Percentiles rank a stretch among this genome's conserved stretches.
phyloP scores from a whole-genome alignment of 2,329 filamentous ascomycete species.

The Pezicula neosporulosa region DNA sequence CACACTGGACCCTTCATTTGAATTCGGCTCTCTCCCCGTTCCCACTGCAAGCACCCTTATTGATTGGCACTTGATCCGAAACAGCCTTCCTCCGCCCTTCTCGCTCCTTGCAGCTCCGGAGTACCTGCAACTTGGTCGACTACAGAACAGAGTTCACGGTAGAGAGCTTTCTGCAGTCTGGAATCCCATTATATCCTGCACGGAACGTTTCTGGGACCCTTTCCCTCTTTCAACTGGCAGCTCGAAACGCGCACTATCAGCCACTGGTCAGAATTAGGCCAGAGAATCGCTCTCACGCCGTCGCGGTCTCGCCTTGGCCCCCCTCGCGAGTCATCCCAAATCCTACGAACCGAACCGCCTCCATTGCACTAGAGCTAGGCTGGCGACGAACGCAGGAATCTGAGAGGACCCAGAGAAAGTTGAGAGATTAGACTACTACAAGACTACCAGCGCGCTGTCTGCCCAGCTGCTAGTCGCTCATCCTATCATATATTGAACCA shows the following conservation, averaged over 20 bases:
- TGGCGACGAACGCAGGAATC: neutral
- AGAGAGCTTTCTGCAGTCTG: neutral
- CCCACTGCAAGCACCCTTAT: neutral
- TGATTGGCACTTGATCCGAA: neutral
- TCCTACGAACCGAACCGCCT: constrained; percentile 1
- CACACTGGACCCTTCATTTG: neutral
- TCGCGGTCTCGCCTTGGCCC: neutral
- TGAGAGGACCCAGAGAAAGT: neutral
- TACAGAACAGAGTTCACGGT: neutral
- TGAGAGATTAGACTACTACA: neutral
- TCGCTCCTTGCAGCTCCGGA: neutral
- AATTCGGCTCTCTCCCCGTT: neutral
- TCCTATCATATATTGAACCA: neutral
- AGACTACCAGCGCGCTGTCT: neutral
- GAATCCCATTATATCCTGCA: neutral
- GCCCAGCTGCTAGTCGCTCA: neutral
- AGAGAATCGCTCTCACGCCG: neutral
- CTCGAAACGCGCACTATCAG: neutral
- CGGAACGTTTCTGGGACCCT: neutral
- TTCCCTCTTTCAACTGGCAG: neutral
- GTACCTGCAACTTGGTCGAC: neutral
- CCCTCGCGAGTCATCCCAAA: neutral
- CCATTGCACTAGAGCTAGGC: neutral
- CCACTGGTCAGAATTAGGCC: neutral
- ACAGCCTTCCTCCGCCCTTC: neutral